These are phyloP conservation scores for Lathyrus tuberosus DNA, from an alignment of 306 rosid species.

Conservation along the genomic window DNA sequence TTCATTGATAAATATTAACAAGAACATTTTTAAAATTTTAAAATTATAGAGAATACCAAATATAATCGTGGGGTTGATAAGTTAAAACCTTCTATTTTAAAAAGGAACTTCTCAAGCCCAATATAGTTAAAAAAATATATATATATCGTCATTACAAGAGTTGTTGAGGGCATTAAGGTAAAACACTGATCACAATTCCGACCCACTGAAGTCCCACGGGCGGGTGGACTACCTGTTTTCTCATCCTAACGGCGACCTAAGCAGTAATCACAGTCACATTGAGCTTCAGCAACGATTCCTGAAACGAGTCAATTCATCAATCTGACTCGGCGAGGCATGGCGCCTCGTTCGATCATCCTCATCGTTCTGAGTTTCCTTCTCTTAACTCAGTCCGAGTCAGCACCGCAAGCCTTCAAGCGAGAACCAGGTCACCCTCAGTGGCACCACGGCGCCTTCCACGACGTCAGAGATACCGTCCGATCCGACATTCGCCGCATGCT, in stretches of 20 bases:
- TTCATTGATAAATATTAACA: no score
- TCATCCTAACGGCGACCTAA: slow-evolving; percentile 6
- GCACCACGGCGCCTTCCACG: slow-evolving; percentile 98
- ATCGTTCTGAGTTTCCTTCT: slow-evolving; percentile 54
- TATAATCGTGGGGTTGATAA: no score
- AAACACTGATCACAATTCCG: neutral
- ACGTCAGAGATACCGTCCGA: slow-evolving; percentile 75
- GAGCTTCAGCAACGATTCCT: slow-evolving; percentile 4
- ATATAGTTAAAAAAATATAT: no score
- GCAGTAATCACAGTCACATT: neutral
- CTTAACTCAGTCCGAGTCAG: slow-evolving; percentile 62
- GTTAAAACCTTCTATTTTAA: no score
- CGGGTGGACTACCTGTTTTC: slow-evolving; percentile 24
- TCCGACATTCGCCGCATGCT: slow-evolving; percentile 93
- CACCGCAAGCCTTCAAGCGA: slow-evolving; percentile 76
- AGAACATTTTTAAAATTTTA: no score
- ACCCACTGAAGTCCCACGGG: slow-evolving; percentile 31
- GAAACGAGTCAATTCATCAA: slow-evolving; percentile 6
- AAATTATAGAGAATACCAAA: no score
- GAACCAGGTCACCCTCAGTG: slow-evolving; percentile 80
- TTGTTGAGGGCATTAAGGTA: slow-evolving; percentile 3
- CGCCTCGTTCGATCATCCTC: slow-evolving; percentile 37
- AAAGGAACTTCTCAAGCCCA: no score
- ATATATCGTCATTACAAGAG: neutral
- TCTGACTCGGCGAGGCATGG: slow-evolving; percentile 41